Conservation (phyloP, 331 rosid genomes). For the Malus hybrid region DNA sequence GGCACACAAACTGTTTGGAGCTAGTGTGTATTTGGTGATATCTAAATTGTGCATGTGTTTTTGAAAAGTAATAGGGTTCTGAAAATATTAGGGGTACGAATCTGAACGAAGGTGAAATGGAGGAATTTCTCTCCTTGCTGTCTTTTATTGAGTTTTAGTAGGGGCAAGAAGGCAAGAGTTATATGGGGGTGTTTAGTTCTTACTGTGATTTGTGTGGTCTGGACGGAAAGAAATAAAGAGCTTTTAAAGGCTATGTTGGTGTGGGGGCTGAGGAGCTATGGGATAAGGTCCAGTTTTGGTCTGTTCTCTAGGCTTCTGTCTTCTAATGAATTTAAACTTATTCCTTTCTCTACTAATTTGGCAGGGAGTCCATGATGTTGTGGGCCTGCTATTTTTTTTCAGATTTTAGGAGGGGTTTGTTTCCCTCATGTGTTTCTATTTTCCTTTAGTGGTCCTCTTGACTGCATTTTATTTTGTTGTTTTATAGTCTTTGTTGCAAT, state of each 20-base stretch:
- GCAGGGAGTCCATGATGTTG: background rate
- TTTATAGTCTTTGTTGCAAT: background rate
- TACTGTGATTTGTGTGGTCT: too few species aligned
- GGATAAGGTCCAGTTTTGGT: background rate
- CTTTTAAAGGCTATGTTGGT: background rate
- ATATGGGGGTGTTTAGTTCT: too few species aligned
- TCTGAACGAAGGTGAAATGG: too few species aligned
- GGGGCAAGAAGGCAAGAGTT: too few species aligned
- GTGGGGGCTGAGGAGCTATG: background rate
- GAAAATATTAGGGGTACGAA: too few species aligned
- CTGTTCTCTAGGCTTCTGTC: background rate
- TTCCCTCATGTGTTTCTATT: too few species aligned
- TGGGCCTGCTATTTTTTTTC: background rate
- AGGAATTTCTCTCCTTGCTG: too few species aligned
- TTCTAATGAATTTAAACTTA: background rate
- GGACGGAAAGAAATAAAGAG: background rate
- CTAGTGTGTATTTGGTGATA: background rate
- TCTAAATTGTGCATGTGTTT: background rate
- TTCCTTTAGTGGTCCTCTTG: too few species aligned
- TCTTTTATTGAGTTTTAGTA: conserved; percentile 8
- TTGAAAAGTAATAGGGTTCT: background rate
- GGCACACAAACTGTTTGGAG: background rate
- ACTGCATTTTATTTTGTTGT: too few species aligned
- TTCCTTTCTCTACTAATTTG: background rate
- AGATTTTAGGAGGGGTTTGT: background rate